phyloP scores from a whole-genome alignment of 2,329 filamentous ascomycete genomes.

The Aquanectria penicillioides region DNA sequence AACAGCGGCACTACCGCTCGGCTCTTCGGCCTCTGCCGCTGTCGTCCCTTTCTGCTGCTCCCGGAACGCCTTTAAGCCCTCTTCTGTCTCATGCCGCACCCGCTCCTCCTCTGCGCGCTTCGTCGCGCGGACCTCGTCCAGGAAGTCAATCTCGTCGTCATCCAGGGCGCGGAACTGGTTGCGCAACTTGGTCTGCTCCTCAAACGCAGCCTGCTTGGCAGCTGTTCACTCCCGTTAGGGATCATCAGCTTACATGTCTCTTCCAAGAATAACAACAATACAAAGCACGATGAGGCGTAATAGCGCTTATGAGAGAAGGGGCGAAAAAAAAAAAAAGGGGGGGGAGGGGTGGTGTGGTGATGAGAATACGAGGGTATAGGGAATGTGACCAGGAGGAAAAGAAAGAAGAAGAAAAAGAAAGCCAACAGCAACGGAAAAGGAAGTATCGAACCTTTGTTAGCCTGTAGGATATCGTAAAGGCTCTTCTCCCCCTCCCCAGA shows the following conservation, averaged over 20 bases:
- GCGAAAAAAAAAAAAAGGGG: not conserved
- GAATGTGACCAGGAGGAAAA: not conserved
- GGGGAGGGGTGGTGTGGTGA: not conserved
- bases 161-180: slow-evolving; percentile 84
- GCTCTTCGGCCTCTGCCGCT: slow-evolving; percentile 30
- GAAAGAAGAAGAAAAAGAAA: not conserved
- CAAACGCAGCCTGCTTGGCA: slow-evolving; percentile 84
- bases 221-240: slow-evolving; percentile 54
- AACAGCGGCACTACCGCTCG: slow-evolving; percentile 32
- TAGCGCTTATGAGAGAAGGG: not conserved
- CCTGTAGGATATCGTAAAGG: slow-evolving; percentile 80
- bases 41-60: slow-evolving; percentile 54
- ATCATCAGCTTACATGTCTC: slow-evolving; percentile 9
- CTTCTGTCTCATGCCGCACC: slow-evolving; percentile 64
- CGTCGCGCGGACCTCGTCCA: slow-evolving; percentile 67
- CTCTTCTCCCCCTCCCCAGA: slow-evolving; percentile 62
- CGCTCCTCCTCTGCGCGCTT: slow-evolving; percentile 64
- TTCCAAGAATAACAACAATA: not conserved
- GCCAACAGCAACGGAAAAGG: too few species aligned
- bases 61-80: slow-evolving; percentile 66
- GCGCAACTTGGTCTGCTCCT: slow-evolving; percentile 75
- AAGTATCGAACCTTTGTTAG: slow-evolving; percentile 77
- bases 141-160: slow-evolving; percentile 81
- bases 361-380: not conserved
- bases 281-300: not conserved